These are phyloP conservation scores for Orychophragmus violaceus DNA, from an alignment of 345 rosid species.

Conservation along the genomic window DNA sequence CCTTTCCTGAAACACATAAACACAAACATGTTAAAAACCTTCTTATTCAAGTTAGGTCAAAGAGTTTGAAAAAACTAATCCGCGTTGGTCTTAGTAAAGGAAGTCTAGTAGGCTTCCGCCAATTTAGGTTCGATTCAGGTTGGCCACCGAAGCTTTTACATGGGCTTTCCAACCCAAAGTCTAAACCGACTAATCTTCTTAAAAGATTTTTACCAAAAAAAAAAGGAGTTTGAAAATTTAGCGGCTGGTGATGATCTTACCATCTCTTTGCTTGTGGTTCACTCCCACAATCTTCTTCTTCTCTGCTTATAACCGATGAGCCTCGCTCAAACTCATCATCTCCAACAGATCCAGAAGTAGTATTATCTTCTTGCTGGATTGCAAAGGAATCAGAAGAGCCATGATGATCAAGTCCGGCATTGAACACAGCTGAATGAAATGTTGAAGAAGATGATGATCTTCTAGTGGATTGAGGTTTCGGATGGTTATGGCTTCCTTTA, in stretches of 20 bases:
- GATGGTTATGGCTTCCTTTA: constrained; percentile 90
- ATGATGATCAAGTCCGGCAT: constrained; percentile 21
- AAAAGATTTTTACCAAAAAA: too few relatives aligned
- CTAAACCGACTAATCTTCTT: too few relatives aligned
- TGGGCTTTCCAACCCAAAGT: too few relatives aligned
- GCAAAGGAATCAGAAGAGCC: constrained; percentile 35
- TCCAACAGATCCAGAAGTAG: constrained; percentile 69
- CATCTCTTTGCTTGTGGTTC: constrained; percentile 75
- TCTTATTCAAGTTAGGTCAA: neutral
- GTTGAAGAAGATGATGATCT: constrained; percentile 45
- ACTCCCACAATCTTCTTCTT: constrained; percentile 56
- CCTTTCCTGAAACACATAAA: constrained; percentile 52
- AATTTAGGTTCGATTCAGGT: too few relatives aligned
- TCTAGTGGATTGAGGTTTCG: constrained; percentile 71
- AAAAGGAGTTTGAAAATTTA: too few relatives aligned
- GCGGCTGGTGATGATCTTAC: constrained; percentile 32
- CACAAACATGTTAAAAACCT: neutral
- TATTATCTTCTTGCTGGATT: constrained; percentile 57
- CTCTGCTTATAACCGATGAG: constrained; percentile 56
- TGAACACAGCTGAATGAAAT: constrained; percentile 32
- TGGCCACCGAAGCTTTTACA: too few relatives aligned
- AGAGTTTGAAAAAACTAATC: too few relatives aligned
- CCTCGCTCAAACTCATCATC: constrained; percentile 74
- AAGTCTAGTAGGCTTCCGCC: too few relatives aligned
- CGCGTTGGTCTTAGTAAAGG: too few relatives aligned